These are phyloP conservation scores for Heracleum sosnowskyi DNA, from an alignment of 129 eudicot species.

Conservation along the genomic window DNA sequence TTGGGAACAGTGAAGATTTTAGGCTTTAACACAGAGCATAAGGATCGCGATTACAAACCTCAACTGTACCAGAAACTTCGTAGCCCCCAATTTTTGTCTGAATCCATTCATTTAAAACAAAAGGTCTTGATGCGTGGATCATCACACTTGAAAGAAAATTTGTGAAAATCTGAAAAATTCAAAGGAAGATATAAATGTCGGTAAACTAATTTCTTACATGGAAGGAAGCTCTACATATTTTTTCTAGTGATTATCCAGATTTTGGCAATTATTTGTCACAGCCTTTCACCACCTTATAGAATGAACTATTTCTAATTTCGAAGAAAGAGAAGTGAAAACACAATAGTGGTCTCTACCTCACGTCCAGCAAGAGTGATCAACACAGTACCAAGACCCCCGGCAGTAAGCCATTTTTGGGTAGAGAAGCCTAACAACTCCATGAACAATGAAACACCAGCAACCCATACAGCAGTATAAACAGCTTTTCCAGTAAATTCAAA, in stretches of 20 bases:
- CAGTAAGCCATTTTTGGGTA: slow-evolving; percentile 87
- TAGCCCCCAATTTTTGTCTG: slow-evolving; percentile 75
- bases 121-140: slow-evolving; percentile 77
- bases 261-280: background rate
- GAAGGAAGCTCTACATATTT: background rate
- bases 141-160: slow-evolving; percentile 82
- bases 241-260: background rate
- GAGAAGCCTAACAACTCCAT: slow-evolving; percentile 91
- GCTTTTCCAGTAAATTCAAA: slow-evolving; percentile 79
- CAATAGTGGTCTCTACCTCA: slow-evolving; percentile 40
- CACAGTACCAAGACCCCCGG: slow-evolving; percentile 89
- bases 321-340: background rate
- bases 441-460: slow-evolving; percentile 68
- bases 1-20: background rate
- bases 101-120: slow-evolving; percentile 73
- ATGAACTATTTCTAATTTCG: too few species aligned
- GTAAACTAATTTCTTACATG: background rate
- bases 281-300: background rate
- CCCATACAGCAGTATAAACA: slow-evolving; percentile 79
- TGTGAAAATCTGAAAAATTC: slow-evolving; percentile 54
- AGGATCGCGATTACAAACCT: slow-evolving; percentile 33
- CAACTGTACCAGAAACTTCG: slow-evolving; percentile 89
- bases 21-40: background rate
- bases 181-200: slow-evolving; percentile 7
- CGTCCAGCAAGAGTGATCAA: slow-evolving; percentile 88